Conservation (phyloP, 2,329 filamentous ascomycete species). For the Teratosphaeria nubilosa region DNA sequence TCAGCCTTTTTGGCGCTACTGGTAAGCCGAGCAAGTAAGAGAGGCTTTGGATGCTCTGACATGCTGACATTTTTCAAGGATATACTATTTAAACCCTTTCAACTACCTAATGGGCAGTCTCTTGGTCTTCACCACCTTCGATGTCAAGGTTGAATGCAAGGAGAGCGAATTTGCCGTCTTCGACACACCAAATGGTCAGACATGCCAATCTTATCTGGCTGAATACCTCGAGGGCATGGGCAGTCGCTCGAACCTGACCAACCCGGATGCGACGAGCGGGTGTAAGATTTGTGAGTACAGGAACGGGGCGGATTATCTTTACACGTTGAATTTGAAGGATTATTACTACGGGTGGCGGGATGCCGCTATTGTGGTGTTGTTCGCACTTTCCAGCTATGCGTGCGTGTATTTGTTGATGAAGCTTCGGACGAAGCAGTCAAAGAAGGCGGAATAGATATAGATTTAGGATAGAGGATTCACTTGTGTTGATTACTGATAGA, state of each 20-base stretch:
- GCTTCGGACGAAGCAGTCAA: constrained; percentile 31
- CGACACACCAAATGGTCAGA: constrained; percentile 50
- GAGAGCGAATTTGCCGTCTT: constrained; percentile 59
- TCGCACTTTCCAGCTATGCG: constrained; percentile 26
- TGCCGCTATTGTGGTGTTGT: constrained; percentile 49
- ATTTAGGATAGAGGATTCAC: background rate
- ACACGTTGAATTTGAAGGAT: constrained; percentile 48
- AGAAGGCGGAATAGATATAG: constrained; percentile 27
- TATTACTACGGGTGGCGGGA: constrained; percentile 60
- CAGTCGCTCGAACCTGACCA: constrained; percentile 40
- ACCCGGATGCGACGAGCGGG: constrained; percentile 45
- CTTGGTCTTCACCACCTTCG: constrained; percentile 61
- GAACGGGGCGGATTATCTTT: constrained; percentile 49
- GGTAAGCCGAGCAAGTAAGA: constrained; percentile 41
- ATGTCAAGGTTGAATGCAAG: constrained; percentile 48
- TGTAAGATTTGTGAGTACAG: constrained; percentile 55
- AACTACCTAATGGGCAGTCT: constrained; percentile 73
- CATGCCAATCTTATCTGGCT: constrained; percentile 56
- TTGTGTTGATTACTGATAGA: background rate
- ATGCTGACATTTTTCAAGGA: background rate
- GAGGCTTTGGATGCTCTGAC: background rate
- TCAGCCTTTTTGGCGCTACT: constrained; percentile 65
- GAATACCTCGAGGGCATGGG: constrained; percentile 31
- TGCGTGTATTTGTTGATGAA: constrained; percentile 17
- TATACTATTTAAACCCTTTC: constrained; percentile 73